Evolutionary conservation across 192 early-diverging fungal genomes (phyloP).

Genomic region (Powellomyces hirtus): DNA sequence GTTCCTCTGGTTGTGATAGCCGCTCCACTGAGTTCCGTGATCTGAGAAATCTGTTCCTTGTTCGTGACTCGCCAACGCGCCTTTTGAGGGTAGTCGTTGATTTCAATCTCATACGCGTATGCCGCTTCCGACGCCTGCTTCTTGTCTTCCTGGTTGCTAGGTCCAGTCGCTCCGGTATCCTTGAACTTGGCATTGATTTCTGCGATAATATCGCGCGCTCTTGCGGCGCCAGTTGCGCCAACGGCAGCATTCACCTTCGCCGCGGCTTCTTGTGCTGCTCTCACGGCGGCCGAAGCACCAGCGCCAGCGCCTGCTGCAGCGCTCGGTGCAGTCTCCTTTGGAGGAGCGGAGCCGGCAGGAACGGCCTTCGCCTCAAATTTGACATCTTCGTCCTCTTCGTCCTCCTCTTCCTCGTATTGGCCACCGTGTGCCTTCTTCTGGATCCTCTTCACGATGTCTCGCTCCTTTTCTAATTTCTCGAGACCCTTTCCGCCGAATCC

Average conservation of each 20-base stretch:
- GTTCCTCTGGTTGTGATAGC: conserved; percentile 94
- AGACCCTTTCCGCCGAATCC: conserved; percentile 98
- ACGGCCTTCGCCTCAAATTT: conserved; percentile 29
- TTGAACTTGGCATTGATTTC: conserved; percentile 53
- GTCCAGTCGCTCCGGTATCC: conserved; percentile 26
- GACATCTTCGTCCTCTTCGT: conserved; percentile 55
- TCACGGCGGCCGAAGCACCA: conserved; percentile 42
- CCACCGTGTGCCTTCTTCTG: conserved; percentile 82
- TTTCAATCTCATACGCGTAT: conserved; percentile 85
- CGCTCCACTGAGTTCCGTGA: conserved; percentile 88
- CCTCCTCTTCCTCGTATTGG: conserved; percentile 63
- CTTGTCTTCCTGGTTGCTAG: conserved; percentile 23
- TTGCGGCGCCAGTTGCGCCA: conserved; percentile 47
- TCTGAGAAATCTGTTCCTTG: conserved; percentile 90
- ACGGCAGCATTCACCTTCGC: conserved; percentile 54
- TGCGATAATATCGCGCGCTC: conserved; percentile 57
- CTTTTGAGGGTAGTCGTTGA: conserved; percentile 97
- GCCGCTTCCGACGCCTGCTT: conserved; percentile 37
- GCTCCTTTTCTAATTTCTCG: conserved; percentile 88
- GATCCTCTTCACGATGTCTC: conserved; percentile 84
- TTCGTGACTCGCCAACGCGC: conserved; percentile 95
- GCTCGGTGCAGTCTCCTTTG: neutral
- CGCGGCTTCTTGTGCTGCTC: conserved; percentile 58
- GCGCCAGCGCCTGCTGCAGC: conserved; percentile 11
- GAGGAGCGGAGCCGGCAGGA: conserved; percentile 4